phyloP scores from a whole-genome alignment of 345 rosid species.

The Schrenkiella parvula region DNA sequence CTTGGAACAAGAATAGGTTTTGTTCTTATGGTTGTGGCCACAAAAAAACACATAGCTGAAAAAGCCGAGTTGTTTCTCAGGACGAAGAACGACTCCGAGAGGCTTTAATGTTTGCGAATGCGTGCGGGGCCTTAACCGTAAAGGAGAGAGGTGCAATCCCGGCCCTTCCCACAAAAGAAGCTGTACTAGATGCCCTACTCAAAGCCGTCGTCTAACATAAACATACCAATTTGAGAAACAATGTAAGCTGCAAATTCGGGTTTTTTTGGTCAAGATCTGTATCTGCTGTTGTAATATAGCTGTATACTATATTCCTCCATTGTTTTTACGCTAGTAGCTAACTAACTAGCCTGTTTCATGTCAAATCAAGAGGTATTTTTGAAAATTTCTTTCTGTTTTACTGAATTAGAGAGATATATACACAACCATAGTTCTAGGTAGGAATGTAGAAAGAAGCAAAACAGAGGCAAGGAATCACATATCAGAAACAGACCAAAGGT shows the following conservation, averaged over 20 bases:
- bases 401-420: not conserved
- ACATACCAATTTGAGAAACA: not conserved
- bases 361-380: not conserved
- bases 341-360: not conserved
- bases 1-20: too few relatives aligned
- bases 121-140: constrained; percentile 91
- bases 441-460: not conserved
- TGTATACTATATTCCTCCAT: not conserved
- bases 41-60: not conserved
- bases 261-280: not conserved
- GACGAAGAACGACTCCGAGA: constrained; percentile 66
- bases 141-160: constrained; percentile 92
- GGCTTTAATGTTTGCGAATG: constrained; percentile 80
- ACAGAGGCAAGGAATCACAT: constrained; percentile 41
- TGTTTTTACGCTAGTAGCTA: constrained; percentile 9
- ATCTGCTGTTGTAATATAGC: constrained; percentile 13
- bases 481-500: constrained; percentile 84
- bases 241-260: not conserved
- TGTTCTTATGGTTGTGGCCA: not conserved
- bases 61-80: constrained; percentile 36
- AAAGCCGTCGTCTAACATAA: constrained; percentile 36
- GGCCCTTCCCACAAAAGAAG: constrained; percentile 77
- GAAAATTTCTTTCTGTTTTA: too few relatives aligned
- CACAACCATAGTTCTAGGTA: not conserved
- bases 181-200: constrained; percentile 51